Conservation (phyloP, 768 basidiomycete species). For the Leccinum incarnatum region DNA sequence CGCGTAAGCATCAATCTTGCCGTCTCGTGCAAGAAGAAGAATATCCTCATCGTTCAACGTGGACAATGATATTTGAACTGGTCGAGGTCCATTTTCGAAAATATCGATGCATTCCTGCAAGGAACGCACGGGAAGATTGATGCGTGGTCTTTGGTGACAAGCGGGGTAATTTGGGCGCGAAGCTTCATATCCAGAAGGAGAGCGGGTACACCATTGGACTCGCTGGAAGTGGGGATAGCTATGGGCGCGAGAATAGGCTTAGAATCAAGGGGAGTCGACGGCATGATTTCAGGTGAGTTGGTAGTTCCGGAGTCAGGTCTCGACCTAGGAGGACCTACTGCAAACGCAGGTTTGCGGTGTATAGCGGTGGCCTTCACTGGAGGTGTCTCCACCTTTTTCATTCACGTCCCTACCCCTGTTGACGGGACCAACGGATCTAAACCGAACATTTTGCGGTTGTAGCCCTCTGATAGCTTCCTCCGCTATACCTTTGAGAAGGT, state of each 20-base stretch:
- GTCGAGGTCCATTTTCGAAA: conserved; percentile 52
- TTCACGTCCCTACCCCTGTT: conserved; percentile 24
- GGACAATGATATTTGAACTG: conserved; percentile 17
- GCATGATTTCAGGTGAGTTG: conserved; percentile 18
- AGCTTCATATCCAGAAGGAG: conserved; percentile 36
- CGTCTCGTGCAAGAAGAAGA: too few species aligned
- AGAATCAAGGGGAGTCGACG: conserved; percentile 11
- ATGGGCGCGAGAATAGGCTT: conserved; percentile 26
- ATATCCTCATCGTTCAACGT: too few species aligned
- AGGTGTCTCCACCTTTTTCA: conserved; percentile 18
- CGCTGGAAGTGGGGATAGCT: conserved; percentile 20
- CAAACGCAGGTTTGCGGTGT: conserved; percentile 23
- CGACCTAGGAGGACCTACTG: conserved; percentile 23
- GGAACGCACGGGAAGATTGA: conserved; percentile 40
- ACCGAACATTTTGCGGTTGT: conserved; percentile 30
- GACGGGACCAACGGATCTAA: conserved; percentile 23
- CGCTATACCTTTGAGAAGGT: conserved; percentile 83
- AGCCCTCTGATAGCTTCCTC: conserved; percentile 43
- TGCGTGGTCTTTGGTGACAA: conserved; percentile 13
- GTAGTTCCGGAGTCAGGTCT: conserved; percentile 17
- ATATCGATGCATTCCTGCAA: conserved; percentile 65
- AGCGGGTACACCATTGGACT: conserved; percentile 23
- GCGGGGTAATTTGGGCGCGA: conserved; percentile 21
- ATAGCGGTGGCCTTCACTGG: conserved; percentile 10
- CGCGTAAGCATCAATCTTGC: too few species aligned